Base-by-base conservation (phyloP, 192 early-diverging fungal species). In the Coemansia sp. region DNA sequence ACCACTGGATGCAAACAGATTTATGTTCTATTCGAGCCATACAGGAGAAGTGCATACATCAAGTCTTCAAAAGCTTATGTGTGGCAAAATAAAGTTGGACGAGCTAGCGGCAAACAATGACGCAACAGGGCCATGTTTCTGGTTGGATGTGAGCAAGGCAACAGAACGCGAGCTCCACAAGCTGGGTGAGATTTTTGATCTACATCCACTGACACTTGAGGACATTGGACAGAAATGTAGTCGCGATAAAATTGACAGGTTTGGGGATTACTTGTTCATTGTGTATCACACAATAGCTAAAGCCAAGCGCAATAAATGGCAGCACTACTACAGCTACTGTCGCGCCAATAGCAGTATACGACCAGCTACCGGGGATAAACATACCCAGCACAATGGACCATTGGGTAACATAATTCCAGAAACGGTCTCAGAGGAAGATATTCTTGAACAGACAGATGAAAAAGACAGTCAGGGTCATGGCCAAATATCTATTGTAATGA, bases 191-290 rank as follows among this genome's bases (percentile, higher is more conserved):
- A 64, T 87, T 23, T 88, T 94, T 69, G 82, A 80, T 47, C 81
- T 92, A 26, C 91, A 94, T 73, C 90, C 91, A 14, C 76, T 92
- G 28, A 92, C 90, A 1, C 64, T 84, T 19, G 94, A 99, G 82
- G 97, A 99, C 65, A 97, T 99, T 54, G 69, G 83, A 32, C 90
- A 86, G 19, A 87, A 92, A 30, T 91, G 94, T 58, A 86, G 87
- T n/a, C 84, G 96, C 16, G 97, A 99, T 79, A 98, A 97, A 65
- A 93, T 93, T 58, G 96, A 83, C 32, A 84, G 76, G 27, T 80
- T 76, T 27, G 80, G 38, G 16, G 64, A 82, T 54, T 92, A 92
- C 68, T 76, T 82, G 59, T 91, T 88, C 68, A 71, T 90, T 10
- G 75, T 78, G 14, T 87, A 86, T 48, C 82, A 84, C 27, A 44